Conservation (phyloP, 2,329 filamentous ascomycete species). For the Cercospora janseana region DNA sequence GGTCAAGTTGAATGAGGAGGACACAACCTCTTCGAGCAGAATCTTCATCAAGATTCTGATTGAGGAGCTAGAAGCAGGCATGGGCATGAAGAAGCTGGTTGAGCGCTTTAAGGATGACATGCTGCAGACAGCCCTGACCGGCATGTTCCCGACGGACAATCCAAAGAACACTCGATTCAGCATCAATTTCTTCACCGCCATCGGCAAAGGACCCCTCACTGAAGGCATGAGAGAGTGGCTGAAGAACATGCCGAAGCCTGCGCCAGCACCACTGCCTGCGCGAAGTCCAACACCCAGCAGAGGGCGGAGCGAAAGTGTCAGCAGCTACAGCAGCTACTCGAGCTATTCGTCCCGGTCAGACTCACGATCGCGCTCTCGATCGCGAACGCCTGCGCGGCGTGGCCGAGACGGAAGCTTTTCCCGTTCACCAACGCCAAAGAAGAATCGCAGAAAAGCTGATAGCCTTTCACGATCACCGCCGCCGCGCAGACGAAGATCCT, state of each 20-base stretch:
- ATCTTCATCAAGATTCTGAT: slow-evolving; percentile 99
- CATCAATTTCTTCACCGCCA: slow-evolving; percentile 99
- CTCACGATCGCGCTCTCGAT: slow-evolving; percentile 32
- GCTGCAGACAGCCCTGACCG: slow-evolving; percentile 73
- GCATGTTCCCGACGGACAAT: slow-evolving; percentile 86
- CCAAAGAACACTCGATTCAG: slow-evolving; percentile 90
- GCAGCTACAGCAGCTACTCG: slow-evolving; percentile 79
- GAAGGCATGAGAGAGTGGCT: slow-evolving; percentile 92
- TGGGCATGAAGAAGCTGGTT: slow-evolving; percentile 78
- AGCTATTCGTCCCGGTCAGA: slow-evolving; percentile 55
- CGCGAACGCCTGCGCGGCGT: slow-evolving; percentile 29
- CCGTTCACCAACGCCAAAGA: slow-evolving; percentile 24
- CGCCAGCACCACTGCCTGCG: slow-evolving; percentile 63
- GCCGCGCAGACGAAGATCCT: slow-evolving; percentile 22
- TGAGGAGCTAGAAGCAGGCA: slow-evolving; percentile 82
- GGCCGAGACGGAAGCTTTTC: slow-evolving; percentile 22
- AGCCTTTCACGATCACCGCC: slow-evolving; percentile 25
- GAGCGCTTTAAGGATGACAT: slow-evolving; percentile 74
- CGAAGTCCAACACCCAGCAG: slow-evolving; percentile 51
- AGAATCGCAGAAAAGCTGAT: slow-evolving; percentile 5
- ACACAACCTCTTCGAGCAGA: slow-evolving; percentile 92
- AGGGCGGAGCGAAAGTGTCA: slow-evolving; percentile 61
- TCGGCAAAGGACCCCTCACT: slow-evolving; percentile 91
- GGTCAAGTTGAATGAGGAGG: slow-evolving; percentile 90
- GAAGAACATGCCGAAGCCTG: slow-evolving; percentile 84